phyloP scores from a whole-genome alignment of 495 filamentous ascomycete species.

The Aspergillus sclerotioniger region DNA sequence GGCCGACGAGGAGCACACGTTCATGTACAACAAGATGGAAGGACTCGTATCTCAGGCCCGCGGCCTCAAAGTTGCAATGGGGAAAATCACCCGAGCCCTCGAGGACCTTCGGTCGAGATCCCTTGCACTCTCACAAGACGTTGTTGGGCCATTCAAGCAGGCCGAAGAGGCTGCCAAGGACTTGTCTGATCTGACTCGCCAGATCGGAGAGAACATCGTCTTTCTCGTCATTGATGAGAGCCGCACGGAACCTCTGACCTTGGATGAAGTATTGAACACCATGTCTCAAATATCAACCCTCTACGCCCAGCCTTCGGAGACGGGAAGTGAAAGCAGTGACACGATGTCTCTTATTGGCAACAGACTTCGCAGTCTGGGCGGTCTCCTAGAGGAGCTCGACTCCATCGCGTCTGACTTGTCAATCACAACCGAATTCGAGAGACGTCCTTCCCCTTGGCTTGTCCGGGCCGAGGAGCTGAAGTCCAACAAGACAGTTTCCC shows the following conservation, averaged over 20 bases:
- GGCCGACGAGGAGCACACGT: conserved; percentile 57
- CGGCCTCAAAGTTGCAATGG: conserved; percentile 78
- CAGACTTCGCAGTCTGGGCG: conserved; percentile 63
- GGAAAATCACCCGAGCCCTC: conserved; percentile 73
- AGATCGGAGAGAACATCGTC: conserved; percentile 64
- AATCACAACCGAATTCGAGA: conserved; percentile 83
- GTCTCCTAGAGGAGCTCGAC: conserved; percentile 68
- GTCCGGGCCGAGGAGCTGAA: conserved; percentile 76
- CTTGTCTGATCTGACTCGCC: conserved; percentile 65
- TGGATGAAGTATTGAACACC: conserved; percentile 60
- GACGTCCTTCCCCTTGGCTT: conserved; percentile 74
- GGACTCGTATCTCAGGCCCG: conserved; percentile 70
- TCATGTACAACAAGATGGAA: conserved; percentile 71
- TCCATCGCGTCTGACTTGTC: conserved; percentile 70
- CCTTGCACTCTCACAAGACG: conserved; percentile 66
- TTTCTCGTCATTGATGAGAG: conserved; percentile 69
- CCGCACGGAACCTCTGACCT: conserved; percentile 62
- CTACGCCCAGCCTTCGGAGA: conserved; percentile 28
- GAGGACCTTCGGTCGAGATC: conserved; percentile 77
- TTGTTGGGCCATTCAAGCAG: conserved; percentile 49
- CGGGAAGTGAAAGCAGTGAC: conserved; percentile 48
- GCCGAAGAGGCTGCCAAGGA: conserved; percentile 63
- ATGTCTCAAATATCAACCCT: conserved; percentile 56
- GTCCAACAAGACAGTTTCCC: conserved; percentile 69
- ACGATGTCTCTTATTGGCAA: conserved; percentile 66